Evolutionary conservation across 2,329 filamentous ascomycete genomes (phyloP), one percentile per base, ranked within the genome.

Genomic region (Aspergillus sp.): DNA sequence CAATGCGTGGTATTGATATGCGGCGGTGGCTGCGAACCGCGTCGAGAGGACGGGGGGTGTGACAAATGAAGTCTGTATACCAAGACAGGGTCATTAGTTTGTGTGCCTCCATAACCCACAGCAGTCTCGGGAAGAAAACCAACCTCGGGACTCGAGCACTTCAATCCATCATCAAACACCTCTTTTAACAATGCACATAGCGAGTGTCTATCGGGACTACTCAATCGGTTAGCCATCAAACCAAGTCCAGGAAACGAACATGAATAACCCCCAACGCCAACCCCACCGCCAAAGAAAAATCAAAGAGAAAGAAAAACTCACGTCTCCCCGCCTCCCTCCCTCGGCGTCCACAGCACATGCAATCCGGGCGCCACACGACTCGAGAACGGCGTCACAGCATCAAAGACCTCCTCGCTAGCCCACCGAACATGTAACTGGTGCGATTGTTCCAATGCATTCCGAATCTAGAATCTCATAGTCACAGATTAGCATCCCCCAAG

Each of bases 341-440:
- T 29, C 10, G 64, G 89, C 0, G 89, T 90, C 71, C 88, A 92
- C 68, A 90, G 90, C 26, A 92, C 80, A 78, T 97, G 92, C 22
- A 98, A 78, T 2, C 94, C 94, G 0, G 93, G 88, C 2, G 91
- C 87, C 14, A 92, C 75, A 59, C 90, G 85, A 54, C 92, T 92
- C 49, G 85, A 80, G 68, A 95, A 89, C 1, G 93, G 93, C 45
- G 87, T 82, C 49, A 88, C 78, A 1, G 84, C 79, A 45, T 84
- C 78, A 71, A 88, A 88, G 1, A 81, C 69, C 6, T 71, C 68
- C 2, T 85, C 78, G 14, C 87, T 85, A n/a, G 85, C 83, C 91
- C 92, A 96, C 72, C 90, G 86, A 59, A 97, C 79, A 74, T 94
- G 90, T 47, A 97, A 78, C 73, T 92, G 87, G 67, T 89, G 85